Conservation (phyloP, 2,329 filamentous ascomycete species). For the Albophoma yamanashiensis region DNA sequence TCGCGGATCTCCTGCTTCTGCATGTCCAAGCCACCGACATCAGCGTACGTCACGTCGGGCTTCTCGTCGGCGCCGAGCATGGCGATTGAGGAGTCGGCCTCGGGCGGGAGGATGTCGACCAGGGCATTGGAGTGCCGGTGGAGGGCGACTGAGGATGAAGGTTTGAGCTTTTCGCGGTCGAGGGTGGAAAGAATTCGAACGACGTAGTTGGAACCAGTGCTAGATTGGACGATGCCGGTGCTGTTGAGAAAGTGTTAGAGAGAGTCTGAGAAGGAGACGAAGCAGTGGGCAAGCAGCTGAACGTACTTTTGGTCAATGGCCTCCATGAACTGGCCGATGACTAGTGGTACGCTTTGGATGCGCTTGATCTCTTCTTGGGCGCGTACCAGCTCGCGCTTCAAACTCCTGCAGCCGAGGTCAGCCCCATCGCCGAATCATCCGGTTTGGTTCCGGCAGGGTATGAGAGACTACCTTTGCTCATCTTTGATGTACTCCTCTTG, state of each 20-base stretch:
- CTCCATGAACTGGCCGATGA: constrained; percentile 99
- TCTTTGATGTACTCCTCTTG: constrained; percentile 99
- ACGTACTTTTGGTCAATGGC: constrained; percentile 96
- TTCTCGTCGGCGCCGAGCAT: constrained; percentile 97
- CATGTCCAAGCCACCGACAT: constrained; percentile 97
- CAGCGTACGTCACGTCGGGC: constrained; percentile 94
- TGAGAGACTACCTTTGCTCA: constrained; percentile 66
- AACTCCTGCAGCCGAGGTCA: constrained; percentile 47
- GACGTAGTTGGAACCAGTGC: constrained; percentile 97
- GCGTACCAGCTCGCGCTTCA: constrained; percentile 93
- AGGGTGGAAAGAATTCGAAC: constrained; percentile 96
- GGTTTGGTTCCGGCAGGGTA: neutral
- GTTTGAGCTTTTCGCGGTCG: constrained; percentile 95
- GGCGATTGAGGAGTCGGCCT: constrained; percentile 96
- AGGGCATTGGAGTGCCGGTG: constrained; percentile 98
- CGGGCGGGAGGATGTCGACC: constrained; percentile 96
- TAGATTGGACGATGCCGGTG: constrained; percentile 97
- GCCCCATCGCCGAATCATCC: neutral
- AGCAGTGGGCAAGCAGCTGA: neutral
- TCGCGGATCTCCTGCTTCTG: constrained; percentile 99
- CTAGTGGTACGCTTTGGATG: constrained; percentile 94
- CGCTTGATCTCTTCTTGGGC: constrained; percentile 99
- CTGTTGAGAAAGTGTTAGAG: constrained; percentile 31
- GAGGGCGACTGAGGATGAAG: constrained; percentile 91
- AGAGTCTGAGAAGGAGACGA: constrained; percentile 1